These are phyloP conservation scores for Cyberlindnera bimundalis DNA, from an alignment of 805 yeast species.

Conservation along the genomic window DNA sequence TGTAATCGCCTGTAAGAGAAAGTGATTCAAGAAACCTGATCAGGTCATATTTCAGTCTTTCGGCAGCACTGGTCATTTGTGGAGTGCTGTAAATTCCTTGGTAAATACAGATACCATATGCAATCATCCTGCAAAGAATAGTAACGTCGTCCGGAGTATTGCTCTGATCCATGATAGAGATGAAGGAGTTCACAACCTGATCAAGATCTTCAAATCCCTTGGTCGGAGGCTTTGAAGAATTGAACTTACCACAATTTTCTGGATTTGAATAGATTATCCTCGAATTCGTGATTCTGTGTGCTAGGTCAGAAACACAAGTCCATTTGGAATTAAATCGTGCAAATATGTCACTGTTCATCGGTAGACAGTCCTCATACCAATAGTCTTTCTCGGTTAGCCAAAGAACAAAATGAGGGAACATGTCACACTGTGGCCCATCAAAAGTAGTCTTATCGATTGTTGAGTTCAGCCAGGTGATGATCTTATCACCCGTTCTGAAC, in stretches of 20 bases:
- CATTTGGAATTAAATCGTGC: slow-evolving; percentile 12
- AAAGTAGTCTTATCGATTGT: slow-evolving; percentile 24
- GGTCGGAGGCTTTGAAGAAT: slow-evolving; percentile 4
- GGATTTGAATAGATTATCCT: neutral
- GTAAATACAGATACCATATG: slow-evolving; percentile 14
- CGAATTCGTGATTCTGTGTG: slow-evolving; percentile 11
- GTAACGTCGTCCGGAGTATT: slow-evolving; percentile 5
- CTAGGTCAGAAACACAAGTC: slow-evolving; percentile 4
- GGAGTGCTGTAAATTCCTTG: slow-evolving; percentile 14
- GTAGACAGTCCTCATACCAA: neutral
- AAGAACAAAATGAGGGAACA: slow-evolving; percentile 34
- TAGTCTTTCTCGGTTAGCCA: slow-evolving; percentile 40
- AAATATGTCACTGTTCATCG: slow-evolving; percentile 8
- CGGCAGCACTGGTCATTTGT: slow-evolving; percentile 14
- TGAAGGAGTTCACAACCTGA: slow-evolving; percentile 6
- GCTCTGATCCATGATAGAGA: slow-evolving; percentile 1
- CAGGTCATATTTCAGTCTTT: slow-evolving; percentile 20
- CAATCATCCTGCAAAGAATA: slow-evolving; percentile 6
- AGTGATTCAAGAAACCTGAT: slow-evolving; percentile 14
- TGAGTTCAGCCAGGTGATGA: slow-evolving; percentile 49
- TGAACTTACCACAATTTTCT: neutral
- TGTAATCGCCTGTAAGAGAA: slow-evolving; percentile 2
- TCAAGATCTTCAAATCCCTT: slow-evolving; percentile 1
- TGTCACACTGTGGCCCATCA: slow-evolving; percentile 4
- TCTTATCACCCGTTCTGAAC: slow-evolving; percentile 30